phyloP scores from a whole-genome alignment of 2,329 filamentous ascomycete genomes.

The Cladosporium sp. region DNA sequence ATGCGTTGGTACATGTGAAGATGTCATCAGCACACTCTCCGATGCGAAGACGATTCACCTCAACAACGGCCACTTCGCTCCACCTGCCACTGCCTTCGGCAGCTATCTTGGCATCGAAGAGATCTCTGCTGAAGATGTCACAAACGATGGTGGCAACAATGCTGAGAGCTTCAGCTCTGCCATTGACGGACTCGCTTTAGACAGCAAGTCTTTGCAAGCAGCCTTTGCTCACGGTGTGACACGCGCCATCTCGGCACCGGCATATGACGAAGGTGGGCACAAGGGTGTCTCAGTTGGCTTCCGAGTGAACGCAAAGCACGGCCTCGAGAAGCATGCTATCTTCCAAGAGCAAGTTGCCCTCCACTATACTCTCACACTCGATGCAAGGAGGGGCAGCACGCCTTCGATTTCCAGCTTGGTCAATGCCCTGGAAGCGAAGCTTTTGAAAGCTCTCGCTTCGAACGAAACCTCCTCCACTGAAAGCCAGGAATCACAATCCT shows the following conservation, averaged over 20 bases:
- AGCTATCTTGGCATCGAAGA: conserved; percentile 64
- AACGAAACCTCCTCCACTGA: conserved; percentile 34
- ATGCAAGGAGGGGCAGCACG: conserved; percentile 48
- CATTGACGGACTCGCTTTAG: conserved; percentile 47
- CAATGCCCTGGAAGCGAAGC: conserved; percentile 54
- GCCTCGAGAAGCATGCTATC: conserved; percentile 38
- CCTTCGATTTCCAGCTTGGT: conserved; percentile 59
- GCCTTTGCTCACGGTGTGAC: conserved; percentile 44
- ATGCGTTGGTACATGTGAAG: conserved; percentile 58
- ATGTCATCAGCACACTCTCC: conserved; percentile 47
- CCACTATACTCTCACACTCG: conserved; percentile 55
- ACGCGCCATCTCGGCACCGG: conserved; percentile 42
- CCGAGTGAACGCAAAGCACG: conserved; percentile 39
- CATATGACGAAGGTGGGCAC: conserved; percentile 34
- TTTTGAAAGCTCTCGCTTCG: conserved; percentile 54
- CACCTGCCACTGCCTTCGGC: conserved; percentile 63
- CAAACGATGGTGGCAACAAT: conserved; percentile 54
- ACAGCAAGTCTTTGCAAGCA: conserved; percentile 42
- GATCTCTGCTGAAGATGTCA: conserved; percentile 59
- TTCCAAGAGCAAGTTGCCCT: conserved; percentile 44
- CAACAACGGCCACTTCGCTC: conserved; percentile 61
- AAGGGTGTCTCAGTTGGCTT: conserved; percentile 44
- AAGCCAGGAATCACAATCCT: conserved; percentile 43
- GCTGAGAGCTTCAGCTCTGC: conserved; percentile 58
- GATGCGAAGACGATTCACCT: conserved; percentile 51